Conservation (phyloP, 768 basidiomycete species). For the Termitomyces sp. region DNA sequence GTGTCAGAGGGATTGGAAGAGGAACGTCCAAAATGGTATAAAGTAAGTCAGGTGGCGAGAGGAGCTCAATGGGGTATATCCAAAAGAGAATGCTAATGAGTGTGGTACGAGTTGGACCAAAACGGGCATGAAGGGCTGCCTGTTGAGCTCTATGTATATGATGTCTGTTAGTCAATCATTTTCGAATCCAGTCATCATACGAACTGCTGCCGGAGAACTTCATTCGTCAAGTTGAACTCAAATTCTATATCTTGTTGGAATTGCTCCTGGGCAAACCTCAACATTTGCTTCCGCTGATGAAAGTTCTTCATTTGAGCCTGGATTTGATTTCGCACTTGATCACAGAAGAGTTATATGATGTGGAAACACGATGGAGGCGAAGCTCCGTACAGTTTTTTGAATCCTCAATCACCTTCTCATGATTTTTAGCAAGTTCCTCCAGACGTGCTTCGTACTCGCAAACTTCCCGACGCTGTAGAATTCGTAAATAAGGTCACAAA, state of each 20-base stretch:
- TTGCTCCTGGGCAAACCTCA: slow-evolving; percentile 38
- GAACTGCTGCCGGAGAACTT: slow-evolving; percentile 36
- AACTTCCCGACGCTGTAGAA: slow-evolving; percentile 55
- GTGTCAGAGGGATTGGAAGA: slow-evolving; percentile 78
- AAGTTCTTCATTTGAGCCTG: slow-evolving; percentile 31
- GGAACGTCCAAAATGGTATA: slow-evolving; percentile 85
- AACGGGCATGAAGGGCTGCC: slow-evolving; percentile 38
- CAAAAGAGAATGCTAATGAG: slow-evolving; percentile 66
- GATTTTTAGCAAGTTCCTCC: slow-evolving; percentile 41
- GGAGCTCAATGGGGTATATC: slow-evolving; percentile 88
- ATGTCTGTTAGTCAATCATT: slow-evolving; percentile 6
- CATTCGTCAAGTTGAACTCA: slow-evolving; percentile 23
- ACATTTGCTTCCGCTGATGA: slow-evolving; percentile 38
- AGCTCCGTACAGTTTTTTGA: slow-evolving; percentile 40
- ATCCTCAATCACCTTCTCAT: slow-evolving; percentile 34
- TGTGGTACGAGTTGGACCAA: slow-evolving; percentile 52
- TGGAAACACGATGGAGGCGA: neutral
- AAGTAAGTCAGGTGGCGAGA: slow-evolving; percentile 79
- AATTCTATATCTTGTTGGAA: slow-evolving; percentile 25
- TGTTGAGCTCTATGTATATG: slow-evolving; percentile 40
- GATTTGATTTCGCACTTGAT: slow-evolving; percentile 27
- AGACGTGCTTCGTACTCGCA: slow-evolving; percentile 60
- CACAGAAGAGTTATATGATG: slow-evolving; percentile 1
- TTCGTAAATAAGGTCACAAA: slow-evolving; percentile 4
- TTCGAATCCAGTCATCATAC: neutral